Evolutionary conservation across 176 grass and related monocot species (phyloP), one percentile per base, ranked within the genome.

Genomic region (Stipa capillata): DNA sequence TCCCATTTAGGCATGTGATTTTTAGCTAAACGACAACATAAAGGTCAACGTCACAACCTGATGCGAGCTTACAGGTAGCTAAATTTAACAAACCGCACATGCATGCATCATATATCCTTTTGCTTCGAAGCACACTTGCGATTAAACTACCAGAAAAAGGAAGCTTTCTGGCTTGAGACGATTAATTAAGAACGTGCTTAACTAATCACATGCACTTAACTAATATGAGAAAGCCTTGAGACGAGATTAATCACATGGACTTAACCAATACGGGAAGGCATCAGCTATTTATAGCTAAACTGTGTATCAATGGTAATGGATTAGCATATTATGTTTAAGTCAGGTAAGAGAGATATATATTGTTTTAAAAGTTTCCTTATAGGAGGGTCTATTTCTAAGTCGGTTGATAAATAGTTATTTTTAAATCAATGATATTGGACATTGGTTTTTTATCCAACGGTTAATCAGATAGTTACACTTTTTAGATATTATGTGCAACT

Each of bases 31-130:
- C 21, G 77, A 76, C 76, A 89, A 63, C 24, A 59, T 68, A 62
- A 89, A 84, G 69, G 82, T 80, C 78, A 75, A 60, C 69, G 68
- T 58, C 60, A 45, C 36, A 75, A 84, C 61, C 76, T 69, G 75
- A 67, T 68, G 45, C 49, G 16, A 74, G 34, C 65, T n/a, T 56
- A 40, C 37, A 53, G 40, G 86, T 69, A 58, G 41, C 59, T 59
- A 83, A 74, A 84, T 69, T 40, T 84, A 79, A 79, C 56, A 88
- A 65, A 56, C 25, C 9, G 50, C 40, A 85, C 53, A 40, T 62
- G 40, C 63, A 77, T 69, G 67, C 44, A 17, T 45, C 15, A 12
- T 42, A 59, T 69, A 65, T 83, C 24, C 55, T 65, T 67, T 74
- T 66, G 44, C 53, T 66, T 74, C 34, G 12, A 74, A 41, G 28